Evolutionary conservation across 176 grass and related monocot species (phyloP).

Genomic region (Chloris gayana): DNA sequence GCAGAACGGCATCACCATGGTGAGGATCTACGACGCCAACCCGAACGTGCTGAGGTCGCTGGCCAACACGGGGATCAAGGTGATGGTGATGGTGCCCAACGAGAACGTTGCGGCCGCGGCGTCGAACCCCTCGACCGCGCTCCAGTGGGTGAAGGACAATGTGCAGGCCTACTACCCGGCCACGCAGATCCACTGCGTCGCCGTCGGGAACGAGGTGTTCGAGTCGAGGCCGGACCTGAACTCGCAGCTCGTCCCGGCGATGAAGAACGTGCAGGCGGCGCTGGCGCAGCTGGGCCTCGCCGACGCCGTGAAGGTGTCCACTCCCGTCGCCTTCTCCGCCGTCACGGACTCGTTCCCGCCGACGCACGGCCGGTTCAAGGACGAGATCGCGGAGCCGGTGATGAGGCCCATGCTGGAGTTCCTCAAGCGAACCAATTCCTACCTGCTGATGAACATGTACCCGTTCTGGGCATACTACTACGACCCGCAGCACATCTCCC

Average conservation of each 20-base stretch:
- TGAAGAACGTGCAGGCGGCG: no score
- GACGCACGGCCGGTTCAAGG: conserved; percentile 42
- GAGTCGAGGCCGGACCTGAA: background rate
- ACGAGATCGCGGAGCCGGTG: conserved; percentile 52
- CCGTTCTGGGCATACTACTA: conserved; percentile 60
- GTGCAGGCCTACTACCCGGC: conserved; percentile 47
- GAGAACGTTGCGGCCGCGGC: conserved; percentile 42
- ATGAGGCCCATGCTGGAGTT: conserved; percentile 64
- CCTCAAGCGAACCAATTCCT: conserved; percentile 43
- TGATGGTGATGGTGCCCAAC: conserved; percentile 60
- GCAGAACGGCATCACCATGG: no score
- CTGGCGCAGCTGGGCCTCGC: no score
- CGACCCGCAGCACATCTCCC: conserved; percentile 33
- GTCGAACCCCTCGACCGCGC: background rate
- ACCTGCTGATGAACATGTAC: conserved; percentile 59
- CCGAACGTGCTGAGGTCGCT: conserved; percentile 34
- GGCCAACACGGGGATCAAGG: conserved; percentile 52
- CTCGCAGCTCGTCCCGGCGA: background rate
- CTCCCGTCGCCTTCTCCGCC: no score
- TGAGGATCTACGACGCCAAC: conserved; percentile 63
- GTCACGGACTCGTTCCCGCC: conserved; percentile 42
- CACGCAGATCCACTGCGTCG: conserved; percentile 52
- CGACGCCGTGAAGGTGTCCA: no score
- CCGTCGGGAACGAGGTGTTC: conserved; percentile 76
- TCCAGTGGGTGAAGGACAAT: conserved; percentile 42